Conservation (phyloP, 2,329 filamentous ascomycete species). For the Raffaelea deltoideospora region DNA sequence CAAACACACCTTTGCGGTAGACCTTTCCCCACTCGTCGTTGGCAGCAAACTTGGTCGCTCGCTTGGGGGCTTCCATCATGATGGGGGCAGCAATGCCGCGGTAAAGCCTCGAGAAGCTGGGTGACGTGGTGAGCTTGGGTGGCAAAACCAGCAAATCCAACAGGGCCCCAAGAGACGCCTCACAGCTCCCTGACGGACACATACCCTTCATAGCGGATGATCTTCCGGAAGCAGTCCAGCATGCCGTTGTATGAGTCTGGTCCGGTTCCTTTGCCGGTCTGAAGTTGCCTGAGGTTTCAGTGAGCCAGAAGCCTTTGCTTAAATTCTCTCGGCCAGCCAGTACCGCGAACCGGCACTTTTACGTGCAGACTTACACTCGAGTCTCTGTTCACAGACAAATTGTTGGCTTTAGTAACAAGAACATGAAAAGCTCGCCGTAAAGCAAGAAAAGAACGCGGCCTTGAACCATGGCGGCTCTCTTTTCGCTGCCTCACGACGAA, state of each 20-base stretch:
- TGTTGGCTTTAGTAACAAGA: no score
- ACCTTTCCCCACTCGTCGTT: conserved; percentile 97
- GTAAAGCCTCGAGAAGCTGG: conserved; percentile 76
- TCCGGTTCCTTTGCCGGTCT: conserved; percentile 57
- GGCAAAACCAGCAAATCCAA: no score
- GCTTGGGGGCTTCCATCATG: conserved; percentile 67
- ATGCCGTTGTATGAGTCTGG: conserved; percentile 90
- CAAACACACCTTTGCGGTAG: conserved; percentile 49
- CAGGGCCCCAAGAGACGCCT: no score
- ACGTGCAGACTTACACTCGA: conserved; percentile 8
- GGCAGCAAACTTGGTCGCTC: conserved; percentile 81
- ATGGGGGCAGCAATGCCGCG: conserved; percentile 92
- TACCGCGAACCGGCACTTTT: not conserved
- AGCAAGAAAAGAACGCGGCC: no score
- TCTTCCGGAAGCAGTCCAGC: conserved; percentile 96
- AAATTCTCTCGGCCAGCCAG: not conserved
- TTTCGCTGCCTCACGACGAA: no score
- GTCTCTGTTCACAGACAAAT: conserved; percentile 9
- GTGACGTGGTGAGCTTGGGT: conserved; percentile 1
- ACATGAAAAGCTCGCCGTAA: no score
- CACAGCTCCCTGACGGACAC: conserved; percentile 15
- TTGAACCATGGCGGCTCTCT: no score
- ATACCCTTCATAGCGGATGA: conserved; percentile 88
- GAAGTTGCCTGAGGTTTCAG: conserved; percentile 54
- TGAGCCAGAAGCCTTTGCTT: not conserved